These are phyloP conservation scores for Yarrowia deformans DNA, from an alignment of 805 yeast genomes.

Conservation along the genomic window DNA sequence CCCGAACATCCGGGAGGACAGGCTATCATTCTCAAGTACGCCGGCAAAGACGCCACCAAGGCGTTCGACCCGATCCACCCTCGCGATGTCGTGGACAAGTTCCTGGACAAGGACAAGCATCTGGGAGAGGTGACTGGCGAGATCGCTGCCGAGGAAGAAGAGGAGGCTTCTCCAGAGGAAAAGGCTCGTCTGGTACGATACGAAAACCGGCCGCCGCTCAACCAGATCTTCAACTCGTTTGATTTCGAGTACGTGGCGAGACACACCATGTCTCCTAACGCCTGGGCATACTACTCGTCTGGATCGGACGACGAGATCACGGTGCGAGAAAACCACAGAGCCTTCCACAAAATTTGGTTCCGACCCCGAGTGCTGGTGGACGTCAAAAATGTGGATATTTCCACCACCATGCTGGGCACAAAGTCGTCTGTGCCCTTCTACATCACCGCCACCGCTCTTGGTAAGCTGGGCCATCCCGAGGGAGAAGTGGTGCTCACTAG, in stretches of 20 bases:
- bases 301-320: conserved; percentile 95
- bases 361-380: conserved; percentile 84
- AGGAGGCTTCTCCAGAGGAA: conserved; percentile 55
- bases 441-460: conserved; percentile 90
- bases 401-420: conserved; percentile 79
- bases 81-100: conserved; percentile 76
- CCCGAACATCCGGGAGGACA: conserved; percentile 70
- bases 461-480: conserved; percentile 89
- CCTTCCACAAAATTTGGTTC: conserved; percentile 87
- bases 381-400: conserved; percentile 72
- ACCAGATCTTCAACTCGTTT: conserved; percentile 73
- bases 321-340: conserved; percentile 86
- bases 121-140: conserved; percentile 59
- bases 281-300: conserved; percentile 92
- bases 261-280: conserved; percentile 74
- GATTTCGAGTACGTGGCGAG: conserved; percentile 91
- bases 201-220: conserved; percentile 69
- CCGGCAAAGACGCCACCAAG: conserved; percentile 82
- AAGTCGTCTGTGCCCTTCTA: conserved; percentile 79
- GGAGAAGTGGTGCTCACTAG: conserved; percentile 88
- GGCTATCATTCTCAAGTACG: conserved; percentile 60
- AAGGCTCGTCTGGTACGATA: conserved; percentile 54
- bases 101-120: conserved; percentile 64
- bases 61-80: conserved; percentile 92
- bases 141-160: conserved; percentile 45